These are phyloP conservation scores for Porogramme epimiltina DNA, from an alignment of 1,284 basidiomycete genomes.

Conservation along the genomic window DNA sequence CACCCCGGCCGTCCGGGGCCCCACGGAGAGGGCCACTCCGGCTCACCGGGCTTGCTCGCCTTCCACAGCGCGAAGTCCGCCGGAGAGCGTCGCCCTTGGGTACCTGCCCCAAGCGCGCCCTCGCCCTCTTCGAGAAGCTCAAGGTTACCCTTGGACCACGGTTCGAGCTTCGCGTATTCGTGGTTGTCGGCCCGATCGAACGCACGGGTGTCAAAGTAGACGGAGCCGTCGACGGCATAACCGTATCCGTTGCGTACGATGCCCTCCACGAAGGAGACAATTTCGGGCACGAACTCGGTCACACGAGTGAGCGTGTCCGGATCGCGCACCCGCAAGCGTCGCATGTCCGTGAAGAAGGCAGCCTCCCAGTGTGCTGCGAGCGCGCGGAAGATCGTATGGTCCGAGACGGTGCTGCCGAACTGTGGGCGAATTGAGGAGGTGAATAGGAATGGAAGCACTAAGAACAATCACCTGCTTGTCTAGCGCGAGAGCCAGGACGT, in stretches of 20 bases:
- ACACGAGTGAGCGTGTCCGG: slow-evolving; percentile 95
- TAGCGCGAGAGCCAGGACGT: slow-evolving; percentile 73
- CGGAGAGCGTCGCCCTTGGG: slow-evolving; percentile 57
- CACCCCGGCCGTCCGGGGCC: slow-evolving; percentile 96
- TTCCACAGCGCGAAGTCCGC: slow-evolving; percentile 99
- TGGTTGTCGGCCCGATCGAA: slow-evolving; percentile 82
- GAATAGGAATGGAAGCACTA: background rate
- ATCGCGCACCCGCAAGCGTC: slow-evolving; percentile 79
- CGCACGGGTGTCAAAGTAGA: slow-evolving; percentile 92
- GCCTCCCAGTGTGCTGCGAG: slow-evolving; percentile 91
- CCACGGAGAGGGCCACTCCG: slow-evolving; percentile 97
- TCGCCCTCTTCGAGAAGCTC: slow-evolving; percentile 93
- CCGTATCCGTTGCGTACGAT: slow-evolving; percentile 91
- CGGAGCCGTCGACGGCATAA: slow-evolving; percentile 86
- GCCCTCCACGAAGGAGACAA: slow-evolving; percentile 85
- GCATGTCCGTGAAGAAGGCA: slow-evolving; percentile 94
- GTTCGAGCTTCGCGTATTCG: slow-evolving; percentile 94
- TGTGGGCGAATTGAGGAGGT: slow-evolving; percentile 34
- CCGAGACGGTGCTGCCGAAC: slow-evolving; percentile 81
- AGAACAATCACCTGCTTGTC: slow-evolving; percentile 67
- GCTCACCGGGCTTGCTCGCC: slow-evolving; percentile 96
- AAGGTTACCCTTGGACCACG: slow-evolving; percentile 93
- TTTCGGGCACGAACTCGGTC: slow-evolving; percentile 96
- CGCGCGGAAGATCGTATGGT: slow-evolving; percentile 85
- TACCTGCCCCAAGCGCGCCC: slow-evolving; percentile 69